Evolutionary conservation across 345 rosid species (phyloP).

Genomic region (Sisymbrium irio): DNA sequence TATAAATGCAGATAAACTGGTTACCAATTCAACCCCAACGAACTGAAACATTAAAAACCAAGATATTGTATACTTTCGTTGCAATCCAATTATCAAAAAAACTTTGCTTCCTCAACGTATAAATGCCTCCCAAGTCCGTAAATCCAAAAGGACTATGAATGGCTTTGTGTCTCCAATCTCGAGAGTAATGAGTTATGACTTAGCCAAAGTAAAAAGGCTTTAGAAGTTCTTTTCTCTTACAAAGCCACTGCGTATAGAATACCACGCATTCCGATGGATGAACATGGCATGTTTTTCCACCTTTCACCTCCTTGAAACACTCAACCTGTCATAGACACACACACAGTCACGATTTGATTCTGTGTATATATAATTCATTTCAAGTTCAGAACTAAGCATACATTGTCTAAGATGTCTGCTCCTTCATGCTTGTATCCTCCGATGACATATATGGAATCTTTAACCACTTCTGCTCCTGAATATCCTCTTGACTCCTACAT

Average conservation of each 20-base stretch:
- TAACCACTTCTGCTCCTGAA: slow-evolving; percentile 55
- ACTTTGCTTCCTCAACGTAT: not conserved
- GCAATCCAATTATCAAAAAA: not conserved
- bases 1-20: not conserved
- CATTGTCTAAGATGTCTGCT: slow-evolving; percentile 45
- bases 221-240: not conserved
- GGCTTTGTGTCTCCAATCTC: not conserved
- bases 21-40: not conserved
- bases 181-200: not conserved
- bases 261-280: slow-evolving; percentile 54
- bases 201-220: not conserved
- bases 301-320: slow-evolving; percentile 57
- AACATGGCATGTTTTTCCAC: slow-evolving; percentile 47
- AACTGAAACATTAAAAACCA: not conserved
- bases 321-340: slow-evolving; percentile 61
- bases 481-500: slow-evolving; percentile 72
- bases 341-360: not conserved
- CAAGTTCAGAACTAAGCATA: slow-evolving; percentile 28
- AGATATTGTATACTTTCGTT: not conserved
- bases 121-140: not conserved
- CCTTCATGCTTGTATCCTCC: slow-evolving; percentile 56
- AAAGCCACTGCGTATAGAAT: slow-evolving; percentile 48
- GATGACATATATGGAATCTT: slow-evolving; percentile 50
- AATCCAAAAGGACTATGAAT: not conserved
- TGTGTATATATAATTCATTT: not conserved